Conservation (phyloP, 768 basidiomycete genomes). For the Agrocybe chaxingu region DNA sequence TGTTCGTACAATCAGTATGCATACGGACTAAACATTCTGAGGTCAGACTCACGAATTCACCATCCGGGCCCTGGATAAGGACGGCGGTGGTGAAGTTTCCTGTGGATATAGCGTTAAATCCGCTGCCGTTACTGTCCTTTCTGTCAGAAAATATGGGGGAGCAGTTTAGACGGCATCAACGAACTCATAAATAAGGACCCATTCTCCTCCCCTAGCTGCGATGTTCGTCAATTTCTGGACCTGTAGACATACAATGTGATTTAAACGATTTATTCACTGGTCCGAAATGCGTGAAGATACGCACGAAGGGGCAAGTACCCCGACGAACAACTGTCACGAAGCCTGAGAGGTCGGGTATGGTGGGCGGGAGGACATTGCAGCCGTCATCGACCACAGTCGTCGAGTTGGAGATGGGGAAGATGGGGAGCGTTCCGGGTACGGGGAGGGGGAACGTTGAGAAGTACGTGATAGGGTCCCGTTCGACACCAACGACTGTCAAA, state of each 20-base stretch:
- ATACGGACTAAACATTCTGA: background rate
- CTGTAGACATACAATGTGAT: slow-evolving; percentile 14
- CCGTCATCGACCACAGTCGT: slow-evolving; percentile 53
- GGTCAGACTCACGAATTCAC: slow-evolving; percentile 41
- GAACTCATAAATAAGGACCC: slow-evolving; percentile 51
- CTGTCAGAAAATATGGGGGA: background rate
- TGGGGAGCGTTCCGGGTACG: slow-evolving; percentile 41
- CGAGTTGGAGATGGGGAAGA: slow-evolving; percentile 59
- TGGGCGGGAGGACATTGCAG: slow-evolving; percentile 52
- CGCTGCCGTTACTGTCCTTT: slow-evolving; percentile 41
- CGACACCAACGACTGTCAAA: slow-evolving; percentile 47
- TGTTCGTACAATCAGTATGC: slow-evolving; percentile 14
- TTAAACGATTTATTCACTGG: background rate
- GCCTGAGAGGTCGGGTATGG: slow-evolving; percentile 49
- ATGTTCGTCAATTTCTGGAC: slow-evolving; percentile 48
- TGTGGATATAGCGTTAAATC: slow-evolving; percentile 35
- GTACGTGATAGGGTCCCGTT: slow-evolving; percentile 51
- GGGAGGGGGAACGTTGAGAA: slow-evolving; percentile 48
- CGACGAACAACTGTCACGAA: slow-evolving; percentile 56
- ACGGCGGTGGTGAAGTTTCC: slow-evolving; percentile 38
- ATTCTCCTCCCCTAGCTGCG: slow-evolving; percentile 47
- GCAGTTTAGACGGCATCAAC: slow-evolving; percentile 12
- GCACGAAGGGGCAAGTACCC: slow-evolving; percentile 55
- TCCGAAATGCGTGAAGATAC: no score
- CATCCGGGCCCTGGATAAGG: slow-evolving; percentile 51